These are phyloP conservation scores for Penicillium crystallinum DNA, from an alignment of 495 filamentous ascomycete species.

Conservation along the genomic window DNA sequence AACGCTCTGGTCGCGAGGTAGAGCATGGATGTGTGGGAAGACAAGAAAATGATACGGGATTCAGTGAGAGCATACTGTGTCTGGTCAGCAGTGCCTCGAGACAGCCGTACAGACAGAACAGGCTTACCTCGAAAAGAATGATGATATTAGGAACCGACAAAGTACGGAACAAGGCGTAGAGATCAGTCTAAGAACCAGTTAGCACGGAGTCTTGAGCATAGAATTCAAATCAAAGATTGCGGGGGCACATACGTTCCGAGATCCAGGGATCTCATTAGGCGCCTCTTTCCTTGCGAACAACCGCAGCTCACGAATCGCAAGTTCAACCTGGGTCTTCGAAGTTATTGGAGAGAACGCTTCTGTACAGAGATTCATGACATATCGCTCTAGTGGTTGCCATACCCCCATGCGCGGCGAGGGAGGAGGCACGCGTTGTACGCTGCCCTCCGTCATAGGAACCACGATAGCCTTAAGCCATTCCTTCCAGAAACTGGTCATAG, in stretches of 20 bases:
- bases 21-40: slow-evolving; percentile 94
- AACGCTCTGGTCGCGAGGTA: slow-evolving; percentile 84
- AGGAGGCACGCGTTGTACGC: slow-evolving; percentile 72
- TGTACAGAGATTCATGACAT: slow-evolving; percentile 95
- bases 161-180: slow-evolving; percentile 88
- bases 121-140: slow-evolving; percentile 68
- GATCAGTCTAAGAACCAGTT: slow-evolving; percentile 56
- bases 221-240: background rate
- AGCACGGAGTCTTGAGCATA: slow-evolving; percentile 10
- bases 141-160: slow-evolving; percentile 88
- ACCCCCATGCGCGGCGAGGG: slow-evolving; percentile 89
- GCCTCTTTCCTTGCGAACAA: slow-evolving; percentile 92
- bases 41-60: slow-evolving; percentile 91
- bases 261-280: slow-evolving; percentile 87
- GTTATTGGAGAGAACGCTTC: slow-evolving; percentile 88
- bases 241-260: slow-evolving; percentile 55
- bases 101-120: background rate
- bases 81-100: slow-evolving; percentile 3
- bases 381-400: slow-evolving; percentile 95
- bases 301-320: slow-evolving; percentile 83
- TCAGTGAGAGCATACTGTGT: slow-evolving; percentile 75
- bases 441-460: slow-evolving; percentile 91
- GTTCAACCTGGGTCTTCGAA: slow-evolving; percentile 93
- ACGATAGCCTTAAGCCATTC: slow-evolving; percentile 92
- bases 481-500: slow-evolving; percentile 93